Conservation (phyloP, 2,329 filamentous ascomycete species). For the Dactylella cylindrospora region DNA sequence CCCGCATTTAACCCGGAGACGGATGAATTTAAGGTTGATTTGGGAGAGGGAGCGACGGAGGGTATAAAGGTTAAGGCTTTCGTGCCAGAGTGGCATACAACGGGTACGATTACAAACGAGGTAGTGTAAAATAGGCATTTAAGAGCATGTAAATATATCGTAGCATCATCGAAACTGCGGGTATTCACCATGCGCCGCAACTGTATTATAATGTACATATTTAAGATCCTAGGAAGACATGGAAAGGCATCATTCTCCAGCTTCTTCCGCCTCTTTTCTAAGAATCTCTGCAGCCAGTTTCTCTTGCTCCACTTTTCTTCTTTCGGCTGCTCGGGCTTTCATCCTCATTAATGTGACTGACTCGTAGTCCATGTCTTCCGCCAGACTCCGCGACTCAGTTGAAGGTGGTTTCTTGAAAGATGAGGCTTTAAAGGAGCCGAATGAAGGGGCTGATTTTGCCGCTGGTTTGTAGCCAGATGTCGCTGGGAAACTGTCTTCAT, state of each 20-base stretch:
- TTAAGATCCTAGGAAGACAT: background rate
- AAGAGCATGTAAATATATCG: too few relatives aligned
- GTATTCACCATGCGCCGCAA: background rate
- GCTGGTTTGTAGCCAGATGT: slow-evolving; percentile 20
- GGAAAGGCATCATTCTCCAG: too few relatives aligned
- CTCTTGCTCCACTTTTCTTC: slow-evolving; percentile 40
- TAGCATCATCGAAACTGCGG: too few relatives aligned
- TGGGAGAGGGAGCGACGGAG: slow-evolving; percentile 52
- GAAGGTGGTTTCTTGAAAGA: slow-evolving; percentile 33
- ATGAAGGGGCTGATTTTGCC: slow-evolving; percentile 42
- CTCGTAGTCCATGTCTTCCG: slow-evolving; percentile 47
- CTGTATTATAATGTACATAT: background rate
- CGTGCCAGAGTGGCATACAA: slow-evolving; percentile 73
- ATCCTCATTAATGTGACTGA: slow-evolving; percentile 49
- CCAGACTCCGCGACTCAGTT: slow-evolving; percentile 1
- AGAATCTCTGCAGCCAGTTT: slow-evolving; percentile 46
- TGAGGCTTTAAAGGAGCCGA: slow-evolving; percentile 42
- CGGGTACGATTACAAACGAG: slow-evolving; percentile 33
- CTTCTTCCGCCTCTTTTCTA: slow-evolving; percentile 44
- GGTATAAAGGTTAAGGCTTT: slow-evolving; percentile 71
- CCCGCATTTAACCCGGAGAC: slow-evolving; percentile 62
- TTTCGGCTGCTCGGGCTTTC: slow-evolving; percentile 47
- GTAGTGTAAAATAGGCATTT: slow-evolving; percentile 26
- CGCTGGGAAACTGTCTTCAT: slow-evolving; percentile 34
- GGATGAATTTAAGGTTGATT: slow-evolving; percentile 57